Base-by-base conservation (phyloP, 352 stramenopile species). In the Globisporangium cederbergense region DNA sequence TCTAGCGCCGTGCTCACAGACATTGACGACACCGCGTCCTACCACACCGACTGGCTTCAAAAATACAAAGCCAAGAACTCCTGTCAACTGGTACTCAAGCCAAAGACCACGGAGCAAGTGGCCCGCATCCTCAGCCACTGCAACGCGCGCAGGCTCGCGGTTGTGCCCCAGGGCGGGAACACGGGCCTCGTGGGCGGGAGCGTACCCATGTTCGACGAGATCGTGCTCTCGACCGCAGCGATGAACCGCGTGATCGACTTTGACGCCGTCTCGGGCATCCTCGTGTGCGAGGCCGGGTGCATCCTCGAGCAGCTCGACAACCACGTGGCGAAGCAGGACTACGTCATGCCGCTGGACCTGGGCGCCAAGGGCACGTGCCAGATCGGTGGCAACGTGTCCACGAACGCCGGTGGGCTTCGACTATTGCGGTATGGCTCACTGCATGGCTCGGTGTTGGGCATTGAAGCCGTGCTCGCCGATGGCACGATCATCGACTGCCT, bases 161-260 rank as follows among this genome's bases (percentile, higher is more conserved):
- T 99, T 7, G 95, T 99, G 32, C 93, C 97, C 4, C 97, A 99
- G 72, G 96, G 90, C 59, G 97, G 97, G 49, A 99, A 99, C 75
- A 99, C 97, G 28, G 93, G 96, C 0, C 81, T 99, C 18, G 97
- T 99, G 10, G 97, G 97, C 45, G 96, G 96, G 38, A 90, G 83
- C 40, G 81, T 97, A n/a, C 88, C 90, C 0, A 74, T 96, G n/a
- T 78, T 86, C 50, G 81, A 97, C 70, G 96, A 99, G 81, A 89
- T 99, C 58, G 86, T 99, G 61, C 70, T 99, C 14, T 98, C 85
- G 14, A 81, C 95, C 25, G 83, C 90, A 64, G 73, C 77, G n/a
- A 96, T 99, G 88, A 97, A 97, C 80, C 77, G 60, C 9, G 93
- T 99, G 46, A 55, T 96, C 32, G 78, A 78, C 6, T 93, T 99